Evolutionary conservation across 1,284 basidiomycete species (phyloP), one percentile per base, ranked within the genome.

Genomic region (Ceratobasidium sp.): DNA sequence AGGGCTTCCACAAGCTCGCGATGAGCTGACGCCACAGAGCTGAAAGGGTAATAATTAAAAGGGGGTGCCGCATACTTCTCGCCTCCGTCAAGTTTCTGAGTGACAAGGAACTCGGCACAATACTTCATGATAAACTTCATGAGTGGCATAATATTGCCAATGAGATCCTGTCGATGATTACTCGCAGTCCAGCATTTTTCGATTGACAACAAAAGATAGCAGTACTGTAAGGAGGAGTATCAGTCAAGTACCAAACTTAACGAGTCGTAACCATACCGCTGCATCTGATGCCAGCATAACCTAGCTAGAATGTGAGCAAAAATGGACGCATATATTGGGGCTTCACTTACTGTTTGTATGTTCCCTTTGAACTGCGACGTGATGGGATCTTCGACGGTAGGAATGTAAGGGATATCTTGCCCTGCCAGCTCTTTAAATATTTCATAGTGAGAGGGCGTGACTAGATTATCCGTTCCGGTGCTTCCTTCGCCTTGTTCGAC

Each of bases 401-500:
- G 32, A 32, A 56, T 31, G 52, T 47, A 43, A 12, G 17, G 13
- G n/a, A 68, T 38, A 13, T 45, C 31, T n/a, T 12, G 8, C 5
- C 50, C 50, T 13, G 49, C 6, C 2, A 69, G 68, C 17, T 50
- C 25, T 25, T 50, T 52, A 47, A 69, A 69, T 6, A 52, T 43
- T 25, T 60, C 35, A 25, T 40, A 69, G 31, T 69, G 68, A 38
- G 42, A 60, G 6, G 42, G 8, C 2, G 32, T 49, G 10, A 22
- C 29, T 15, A 20, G 22, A 12, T 53, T 10, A 34, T 32, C 54
- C 6, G 34, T 38, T 13, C 22, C 35, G n/a, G 15, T 45, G 29
- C 15, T 50, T 20, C 69, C 69, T 45, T 70, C 69, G 10, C 69
- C 69, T 43, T 70, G 69, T 22, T 54, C 47, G 13, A 69, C 68